Conservation (phyloP, 345 rosid species). For the Aegle marmelos region DNA sequence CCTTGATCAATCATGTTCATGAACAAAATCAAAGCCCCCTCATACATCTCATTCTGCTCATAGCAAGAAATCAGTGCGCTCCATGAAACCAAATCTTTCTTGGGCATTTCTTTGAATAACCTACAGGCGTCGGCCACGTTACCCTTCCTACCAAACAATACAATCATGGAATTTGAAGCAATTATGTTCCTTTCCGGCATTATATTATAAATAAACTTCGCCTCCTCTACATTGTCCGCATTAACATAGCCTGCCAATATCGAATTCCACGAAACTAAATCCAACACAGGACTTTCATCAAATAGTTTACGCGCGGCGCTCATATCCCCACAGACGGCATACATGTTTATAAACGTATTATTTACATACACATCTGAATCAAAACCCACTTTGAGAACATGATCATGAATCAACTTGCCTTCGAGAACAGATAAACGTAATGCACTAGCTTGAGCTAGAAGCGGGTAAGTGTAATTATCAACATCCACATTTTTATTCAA, state of each 20-base stretch:
- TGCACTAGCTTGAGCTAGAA: conserved; percentile 46
- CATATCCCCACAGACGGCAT: conserved; percentile 41
- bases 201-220: conserved; percentile 31
- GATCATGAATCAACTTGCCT: conserved; percentile 48
- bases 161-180: conserved; percentile 65
- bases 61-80: conserved; percentile 56
- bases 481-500: conserved; percentile 23
- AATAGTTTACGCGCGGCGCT: conserved; percentile 41
- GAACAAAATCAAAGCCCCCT: conserved; percentile 41
- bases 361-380: conserved; percentile 43
- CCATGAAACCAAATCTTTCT: conserved; percentile 58
- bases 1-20: conserved; percentile 33
- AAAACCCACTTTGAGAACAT: conserved; percentile 42
- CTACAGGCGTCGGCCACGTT: conserved; percentile 36
- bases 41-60: conserved; percentile 42
- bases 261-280: conserved; percentile 61
- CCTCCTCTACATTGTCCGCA: conserved; percentile 40
- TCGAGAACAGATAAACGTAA: conserved; percentile 31
- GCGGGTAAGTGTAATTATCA: conserved; percentile 52
- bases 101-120: conserved; percentile 38
- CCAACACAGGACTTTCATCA: conserved; percentile 45
- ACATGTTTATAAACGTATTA: conserved; percentile 50
- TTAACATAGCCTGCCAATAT: conserved; percentile 52
- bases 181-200: conserved; percentile 50
- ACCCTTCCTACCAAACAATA: conserved; percentile 44